Evolutionary conservation across 2,329 filamentous ascomycete species (phyloP), one percentile per base, ranked within the genome.

Genomic region (Shiraia bambusicola): DNA sequence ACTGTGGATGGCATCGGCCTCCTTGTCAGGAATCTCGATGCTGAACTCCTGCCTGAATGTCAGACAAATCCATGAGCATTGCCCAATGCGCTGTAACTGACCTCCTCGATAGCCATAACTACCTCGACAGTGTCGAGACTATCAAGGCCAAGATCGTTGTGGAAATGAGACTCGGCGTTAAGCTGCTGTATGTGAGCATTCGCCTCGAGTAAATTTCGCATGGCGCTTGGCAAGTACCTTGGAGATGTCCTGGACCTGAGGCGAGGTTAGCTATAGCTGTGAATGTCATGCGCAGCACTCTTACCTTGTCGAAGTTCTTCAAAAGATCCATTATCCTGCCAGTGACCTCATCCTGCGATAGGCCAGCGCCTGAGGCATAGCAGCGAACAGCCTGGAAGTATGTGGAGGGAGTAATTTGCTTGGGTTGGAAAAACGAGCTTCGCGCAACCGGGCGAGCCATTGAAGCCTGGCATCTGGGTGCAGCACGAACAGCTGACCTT

Each of bases 101-200:
- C 87, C 84, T 98, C 93, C 82, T 98, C 93, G 75, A 98, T 97
- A 57, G 93, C 93, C 93, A 98, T 98, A 63, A 98, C 93, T 58
- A 98, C 93, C 80, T 98, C 93, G 53, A 98, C 93, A 52, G 93
- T 96, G 73, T 98, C 93, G 72, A 98, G 82, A 76, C 87, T 94
- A 78, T 98, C 93, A 65, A 98, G 79, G 56, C 91, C 93, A 53
- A 98, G 87, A 75, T 98, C 92, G 72, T 96, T 97, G 69, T 89
- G 81, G 76, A 98, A 98, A 81, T 97, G 91, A 45, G 92, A 86
- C 39, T 77, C 79, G 52, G 82, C 75, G 65, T 84, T 88, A 70
- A 98, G 88, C 92, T 97, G 62, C 47, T 40, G 28, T 31, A 22
- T 17, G 46, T 70, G 34, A 70, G 63, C 30, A 24, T 40, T 15